Conservation (phyloP, 106 monocot genomes). For the Ottelia alismoides region DNA sequence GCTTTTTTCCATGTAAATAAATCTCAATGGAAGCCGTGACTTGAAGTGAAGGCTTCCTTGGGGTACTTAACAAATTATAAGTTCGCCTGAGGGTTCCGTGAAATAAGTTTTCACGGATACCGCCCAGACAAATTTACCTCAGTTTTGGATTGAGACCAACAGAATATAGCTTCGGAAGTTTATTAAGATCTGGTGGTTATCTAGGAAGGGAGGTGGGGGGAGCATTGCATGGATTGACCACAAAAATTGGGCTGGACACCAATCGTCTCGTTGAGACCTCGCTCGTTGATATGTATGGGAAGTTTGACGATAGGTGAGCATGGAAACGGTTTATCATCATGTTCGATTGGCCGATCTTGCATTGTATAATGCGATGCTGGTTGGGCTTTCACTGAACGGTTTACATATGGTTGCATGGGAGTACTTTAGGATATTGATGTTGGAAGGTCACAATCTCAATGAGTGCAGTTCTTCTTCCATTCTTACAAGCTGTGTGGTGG, state of each 20-base stretch:
- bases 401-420: slow-evolving; percentile 21
- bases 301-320: slow-evolving; percentile 35
- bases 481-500: slow-evolving; percentile 48
- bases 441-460: slow-evolving; percentile 36
- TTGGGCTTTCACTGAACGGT: slow-evolving; percentile 37
- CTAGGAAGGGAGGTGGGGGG: slow-evolving; percentile 22
- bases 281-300: slow-evolving; percentile 71
- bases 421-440: slow-evolving; percentile 23
- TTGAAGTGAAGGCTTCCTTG: too few relatives aligned
- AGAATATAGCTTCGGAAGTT: slow-evolving; percentile 36
- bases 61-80: too few relatives aligned
- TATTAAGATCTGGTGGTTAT: slow-evolving; percentile 45
- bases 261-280: slow-evolving; percentile 62
- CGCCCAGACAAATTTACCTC: too few relatives aligned
- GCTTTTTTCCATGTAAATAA: too few relatives aligned
- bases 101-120: too few relatives aligned
- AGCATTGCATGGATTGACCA: slow-evolving; percentile 43
- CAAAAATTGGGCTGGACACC: slow-evolving; percentile 56
- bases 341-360: slow-evolving; percentile 30
- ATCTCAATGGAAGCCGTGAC: too few relatives aligned
- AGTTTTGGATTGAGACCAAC: too few relatives aligned
- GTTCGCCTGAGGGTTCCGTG: too few relatives aligned
- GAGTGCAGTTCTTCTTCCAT: slow-evolving; percentile 59
- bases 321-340: slow-evolving; percentile 29
- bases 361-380: slow-evolving; percentile 64